These are phyloP conservation scores for Penicillium sp. DNA, from an alignment of 2,329 filamentous ascomycete genomes.

Conservation along the genomic window DNA sequence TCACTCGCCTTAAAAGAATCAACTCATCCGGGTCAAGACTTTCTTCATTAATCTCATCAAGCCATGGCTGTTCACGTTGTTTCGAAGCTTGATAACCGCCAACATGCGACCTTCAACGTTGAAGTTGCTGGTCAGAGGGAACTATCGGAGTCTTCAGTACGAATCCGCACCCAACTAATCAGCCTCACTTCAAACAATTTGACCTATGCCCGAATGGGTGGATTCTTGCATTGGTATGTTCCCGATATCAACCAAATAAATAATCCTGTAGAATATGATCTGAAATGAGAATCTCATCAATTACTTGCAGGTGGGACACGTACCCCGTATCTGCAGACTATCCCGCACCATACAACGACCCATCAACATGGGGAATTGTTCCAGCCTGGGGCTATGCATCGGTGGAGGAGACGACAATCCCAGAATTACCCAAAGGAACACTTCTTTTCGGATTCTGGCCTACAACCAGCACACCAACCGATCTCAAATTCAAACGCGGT, in stretches of 20 bases:
- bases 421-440: slow-evolving; percentile 33
- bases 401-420: slow-evolving; percentile 43
- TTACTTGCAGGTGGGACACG: slow-evolving; percentile 40
- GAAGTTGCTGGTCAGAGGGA: background rate
- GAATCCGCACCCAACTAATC: slow-evolving; percentile 16
- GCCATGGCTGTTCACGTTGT: slow-evolving; percentile 29
- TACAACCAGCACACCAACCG: slow-evolving; percentile 38
- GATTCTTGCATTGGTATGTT: slow-evolving; percentile 12
- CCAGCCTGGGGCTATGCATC: slow-evolving; percentile 51
- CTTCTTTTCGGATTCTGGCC: slow-evolving; percentile 48
- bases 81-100: slow-evolving; percentile 26
- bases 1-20: background rate
- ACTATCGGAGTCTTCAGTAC: slow-evolving; percentile 9
- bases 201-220: slow-evolving; percentile 15
- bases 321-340: slow-evolving; percentile 43
- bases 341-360: slow-evolving; percentile 33
- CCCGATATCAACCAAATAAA: background rate
- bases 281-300: background rate
- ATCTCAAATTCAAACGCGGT: slow-evolving; percentile 36
- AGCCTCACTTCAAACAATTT: slow-evolving; percentile 23
- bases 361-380: slow-evolving; percentile 45
- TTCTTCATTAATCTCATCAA: background rate
- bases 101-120: slow-evolving; percentile 19
- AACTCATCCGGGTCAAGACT: background rate
- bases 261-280: no score